Evolutionary conservation across 768 basidiomycete genomes (phyloP).

Genomic region (Boletales sp.): DNA sequence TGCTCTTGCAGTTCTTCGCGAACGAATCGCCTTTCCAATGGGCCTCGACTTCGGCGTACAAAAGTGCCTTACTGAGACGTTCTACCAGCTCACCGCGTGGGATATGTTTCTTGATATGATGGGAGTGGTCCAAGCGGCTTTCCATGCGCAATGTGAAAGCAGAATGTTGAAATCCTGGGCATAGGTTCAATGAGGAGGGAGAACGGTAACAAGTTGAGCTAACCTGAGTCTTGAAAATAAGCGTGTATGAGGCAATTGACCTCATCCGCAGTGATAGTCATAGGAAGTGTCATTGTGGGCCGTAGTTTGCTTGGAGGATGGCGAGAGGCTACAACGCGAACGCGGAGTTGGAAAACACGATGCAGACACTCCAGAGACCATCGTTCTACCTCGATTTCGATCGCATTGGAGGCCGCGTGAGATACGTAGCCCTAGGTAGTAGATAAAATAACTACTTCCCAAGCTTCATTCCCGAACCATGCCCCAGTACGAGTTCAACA

Average conservation of each 20-base stretch:
- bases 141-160: constrained; percentile 81
- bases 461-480: constrained; percentile 5
- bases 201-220: not conserved
- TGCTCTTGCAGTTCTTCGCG: constrained; percentile 60
- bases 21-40: constrained; percentile 70
- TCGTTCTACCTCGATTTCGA: too few species aligned
- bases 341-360: constrained; percentile 23
- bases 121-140: constrained; percentile 64
- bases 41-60: constrained; percentile 79
- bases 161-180: constrained; percentile 71
- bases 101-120: constrained; percentile 67
- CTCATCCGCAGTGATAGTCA: constrained; percentile 75
- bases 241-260: constrained; percentile 83
- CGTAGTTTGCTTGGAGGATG: not conserved
- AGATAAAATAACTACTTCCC: constrained; percentile 2
- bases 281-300: constrained; percentile 38
- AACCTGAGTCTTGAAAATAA: constrained; percentile 82
- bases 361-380: too few species aligned
- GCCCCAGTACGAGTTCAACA: constrained; percentile 20
- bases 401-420: too few species aligned
- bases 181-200: constrained; percentile 7
- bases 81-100: constrained; percentile 81
- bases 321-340: not conserved
- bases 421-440: too few species aligned
- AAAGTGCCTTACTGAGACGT: constrained; percentile 72